These are phyloP conservation scores for Selaginella tamariscina DNA, from an alignment of 75 land plant species.

Conservation along the genomic window DNA sequence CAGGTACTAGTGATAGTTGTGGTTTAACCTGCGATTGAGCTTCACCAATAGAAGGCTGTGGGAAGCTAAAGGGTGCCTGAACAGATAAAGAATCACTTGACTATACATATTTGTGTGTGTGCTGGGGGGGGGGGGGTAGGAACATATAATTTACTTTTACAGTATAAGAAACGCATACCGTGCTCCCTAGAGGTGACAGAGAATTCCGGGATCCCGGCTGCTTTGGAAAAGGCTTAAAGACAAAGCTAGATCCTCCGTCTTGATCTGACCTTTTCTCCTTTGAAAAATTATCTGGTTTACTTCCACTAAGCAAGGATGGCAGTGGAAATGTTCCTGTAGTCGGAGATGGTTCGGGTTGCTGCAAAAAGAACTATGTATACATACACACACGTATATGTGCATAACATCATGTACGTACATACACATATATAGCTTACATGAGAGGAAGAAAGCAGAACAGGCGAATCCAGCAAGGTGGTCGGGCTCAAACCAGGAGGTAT, in stretches of 20 bases:
- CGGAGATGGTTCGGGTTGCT: constrained; percentile 12
- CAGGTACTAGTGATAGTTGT: too few species aligned
- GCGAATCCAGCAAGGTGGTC: constrained; percentile 57
- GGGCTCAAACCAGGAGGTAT: constrained; percentile 75
- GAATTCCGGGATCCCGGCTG: background rate
- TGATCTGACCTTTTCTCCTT: constrained; percentile 18
- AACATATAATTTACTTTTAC: background rate
- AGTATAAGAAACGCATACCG: background rate
- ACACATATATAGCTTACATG: constrained; percentile 25
- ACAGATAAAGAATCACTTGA: background rate
- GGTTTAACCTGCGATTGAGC: background rate
- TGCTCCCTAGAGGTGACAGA: background rate
- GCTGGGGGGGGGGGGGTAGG: too few species aligned
- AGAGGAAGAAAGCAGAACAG: constrained; percentile 53
- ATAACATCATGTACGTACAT: too few species aligned
- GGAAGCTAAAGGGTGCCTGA: background rate
- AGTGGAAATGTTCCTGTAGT: constrained; percentile 13
- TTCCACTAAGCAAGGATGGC: constrained; percentile 18
- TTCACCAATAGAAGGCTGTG: background rate
- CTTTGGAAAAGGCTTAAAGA: constrained; percentile 12
- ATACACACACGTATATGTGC: constrained; percentile 4
- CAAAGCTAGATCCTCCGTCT: background rate
- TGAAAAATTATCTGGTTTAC: constrained; percentile 25
- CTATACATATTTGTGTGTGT: too few species aligned
- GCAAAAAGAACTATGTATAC: too few species aligned